Evolutionary conservation across 176 grass and related monocot genomes (phyloP).

Genomic region (Chloris gayana): DNA sequence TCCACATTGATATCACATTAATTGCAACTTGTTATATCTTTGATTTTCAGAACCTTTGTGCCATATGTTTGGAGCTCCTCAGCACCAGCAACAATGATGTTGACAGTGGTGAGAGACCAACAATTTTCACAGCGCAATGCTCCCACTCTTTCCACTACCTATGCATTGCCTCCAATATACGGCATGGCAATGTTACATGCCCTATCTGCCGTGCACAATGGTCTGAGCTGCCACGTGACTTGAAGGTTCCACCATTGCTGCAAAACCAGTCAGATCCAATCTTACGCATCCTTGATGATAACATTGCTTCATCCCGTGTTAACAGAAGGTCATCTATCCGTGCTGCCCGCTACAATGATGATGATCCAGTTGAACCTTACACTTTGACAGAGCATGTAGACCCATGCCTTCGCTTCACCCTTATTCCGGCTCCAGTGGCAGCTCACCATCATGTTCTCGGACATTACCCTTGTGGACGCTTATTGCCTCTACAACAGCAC

Average conservation of each 20-base stretch:
- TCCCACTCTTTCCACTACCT: conserved; percentile 83
- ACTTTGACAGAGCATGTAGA: conserved; percentile 43
- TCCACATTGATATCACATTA: not conserved
- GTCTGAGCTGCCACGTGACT: conserved; percentile 79
- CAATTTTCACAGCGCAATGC: conserved; percentile 81
- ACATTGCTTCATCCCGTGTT: conserved; percentile 81
- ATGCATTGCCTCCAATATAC: conserved; percentile 92
- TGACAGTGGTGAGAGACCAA: conserved; percentile 32
- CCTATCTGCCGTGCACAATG: conserved; percentile 93
- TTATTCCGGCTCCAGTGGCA: conserved; percentile 51
- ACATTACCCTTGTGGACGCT: conserved; percentile 46
- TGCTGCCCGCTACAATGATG: conserved; percentile 77
- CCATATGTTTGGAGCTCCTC: conserved; percentile 91
- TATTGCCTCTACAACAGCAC: conserved; percentile 54
- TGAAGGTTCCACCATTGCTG: conserved; percentile 63
- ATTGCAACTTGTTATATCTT: not conserved
- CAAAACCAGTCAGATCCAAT: conserved; percentile 73
- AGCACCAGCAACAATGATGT: conserved; percentile 21
- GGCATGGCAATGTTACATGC: conserved; percentile 82
- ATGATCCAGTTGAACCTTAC: conserved; percentile 77
- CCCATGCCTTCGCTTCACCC: conserved; percentile 61
- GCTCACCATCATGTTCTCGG: conserved; percentile 41
- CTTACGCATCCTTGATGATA: conserved; percentile 94
- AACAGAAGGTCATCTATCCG: conserved; percentile 80
- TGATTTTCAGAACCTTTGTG: conserved; percentile 72